A percentile compares a stretch with the other conserved stretches of the same genome.
These are phyloP conservation scores for Austroboletus olivaceoglutinosus DNA, from an alignment of 1,284 basidiomycete species.

Conservation along the genomic window DNA sequence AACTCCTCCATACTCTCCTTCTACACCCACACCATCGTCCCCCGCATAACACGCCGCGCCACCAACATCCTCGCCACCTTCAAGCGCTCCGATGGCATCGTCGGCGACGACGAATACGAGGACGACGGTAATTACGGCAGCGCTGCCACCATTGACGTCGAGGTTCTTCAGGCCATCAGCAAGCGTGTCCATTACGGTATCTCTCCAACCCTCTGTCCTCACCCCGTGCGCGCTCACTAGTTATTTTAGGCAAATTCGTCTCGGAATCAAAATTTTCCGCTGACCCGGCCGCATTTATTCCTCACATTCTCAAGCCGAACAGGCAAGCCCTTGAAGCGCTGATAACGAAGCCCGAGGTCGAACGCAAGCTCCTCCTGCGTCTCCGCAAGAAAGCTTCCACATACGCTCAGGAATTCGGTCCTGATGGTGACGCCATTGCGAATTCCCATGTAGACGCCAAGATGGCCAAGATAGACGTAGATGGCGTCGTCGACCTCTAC, in stretches of 20 bases:
- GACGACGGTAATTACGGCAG: conserved; percentile 99
- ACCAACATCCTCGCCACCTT: conserved; percentile 58
- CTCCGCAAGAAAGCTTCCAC: conserved; percentile 89
- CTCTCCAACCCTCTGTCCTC: conserved; percentile 32
- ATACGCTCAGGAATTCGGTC: conserved; percentile 89
- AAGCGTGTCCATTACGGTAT: conserved; percentile 96
- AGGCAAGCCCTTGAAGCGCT: conserved; percentile 73
- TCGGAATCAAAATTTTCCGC: conserved; percentile 93
- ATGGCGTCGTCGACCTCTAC: conserved; percentile 91
- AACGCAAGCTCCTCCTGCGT: conserved; percentile 81
- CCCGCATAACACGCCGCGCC: conserved; percentile 74
- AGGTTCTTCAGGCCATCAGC: conserved; percentile 90
- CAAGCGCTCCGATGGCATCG: conserved; percentile 66
- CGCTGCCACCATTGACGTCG: conserved; percentile 91
- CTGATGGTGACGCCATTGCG: conserved; percentile 59
- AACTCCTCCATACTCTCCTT: conserved; percentile 88
- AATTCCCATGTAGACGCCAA: conserved; percentile 25
- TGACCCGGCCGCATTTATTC: conserved; percentile 85
- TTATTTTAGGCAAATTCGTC: conserved; percentile 88
- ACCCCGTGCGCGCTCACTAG: conserved; percentile 1
- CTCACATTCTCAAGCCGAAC: conserved; percentile 83
- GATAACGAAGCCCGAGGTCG: conserved; percentile 97
- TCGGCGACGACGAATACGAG: conserved; percentile 64
- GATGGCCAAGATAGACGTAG: conserved; percentile 82
- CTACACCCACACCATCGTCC: conserved; percentile 80